A percentile compares a stretch with the other conserved stretches of the same genome.
Conservation (phyloP, 306 rosid species). For the Begonia fuchsioides region DNA sequence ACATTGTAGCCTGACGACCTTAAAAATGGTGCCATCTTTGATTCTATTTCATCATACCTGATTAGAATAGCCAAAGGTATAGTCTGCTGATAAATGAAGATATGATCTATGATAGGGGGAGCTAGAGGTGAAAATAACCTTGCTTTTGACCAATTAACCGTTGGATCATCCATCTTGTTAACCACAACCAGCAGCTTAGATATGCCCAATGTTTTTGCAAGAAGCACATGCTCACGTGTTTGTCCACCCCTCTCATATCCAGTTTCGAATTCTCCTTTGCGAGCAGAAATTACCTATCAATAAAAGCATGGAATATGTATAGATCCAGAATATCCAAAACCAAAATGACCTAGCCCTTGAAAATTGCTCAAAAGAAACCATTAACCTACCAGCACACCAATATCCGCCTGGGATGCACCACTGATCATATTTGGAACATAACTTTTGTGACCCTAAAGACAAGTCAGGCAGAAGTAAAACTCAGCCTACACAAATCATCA, state of each 20-base stretch:
- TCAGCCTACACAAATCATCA: not conserved
- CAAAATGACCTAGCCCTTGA: not conserved
- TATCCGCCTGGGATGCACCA: conserved; percentile 98
- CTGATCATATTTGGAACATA: conserved; percentile 99
- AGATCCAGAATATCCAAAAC: conserved; percentile 4
- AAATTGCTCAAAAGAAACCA: conserved; percentile 3
- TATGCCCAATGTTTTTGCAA: conserved; percentile 94
- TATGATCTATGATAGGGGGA: conserved; percentile 1
- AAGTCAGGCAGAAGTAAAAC: conserved; percentile 6
- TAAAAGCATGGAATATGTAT: conserved; percentile 3
- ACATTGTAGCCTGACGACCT: conserved; percentile 83
- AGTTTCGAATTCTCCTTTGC: conserved; percentile 98
- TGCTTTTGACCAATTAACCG: conserved; percentile 90
- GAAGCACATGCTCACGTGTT: conserved; percentile 97
- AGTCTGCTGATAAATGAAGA: not conserved
- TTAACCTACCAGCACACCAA: conserved; percentile 80
- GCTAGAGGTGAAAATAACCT: conserved; percentile 31
- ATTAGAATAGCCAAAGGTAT: too few relatives aligned
- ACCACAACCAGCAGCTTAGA: conserved; percentile 79
- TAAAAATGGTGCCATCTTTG: conserved; percentile 81
- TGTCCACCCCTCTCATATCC: conserved; percentile 99
- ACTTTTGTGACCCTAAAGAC: conserved; percentile 92
- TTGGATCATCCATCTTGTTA: conserved; percentile 95
- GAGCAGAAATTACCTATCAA: conserved; percentile 85
- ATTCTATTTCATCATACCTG: conserved; percentile 87